phyloP scores from a whole-genome alignment of 371 early-diverging fungal species.

The Saksenaea oblongispora region DNA sequence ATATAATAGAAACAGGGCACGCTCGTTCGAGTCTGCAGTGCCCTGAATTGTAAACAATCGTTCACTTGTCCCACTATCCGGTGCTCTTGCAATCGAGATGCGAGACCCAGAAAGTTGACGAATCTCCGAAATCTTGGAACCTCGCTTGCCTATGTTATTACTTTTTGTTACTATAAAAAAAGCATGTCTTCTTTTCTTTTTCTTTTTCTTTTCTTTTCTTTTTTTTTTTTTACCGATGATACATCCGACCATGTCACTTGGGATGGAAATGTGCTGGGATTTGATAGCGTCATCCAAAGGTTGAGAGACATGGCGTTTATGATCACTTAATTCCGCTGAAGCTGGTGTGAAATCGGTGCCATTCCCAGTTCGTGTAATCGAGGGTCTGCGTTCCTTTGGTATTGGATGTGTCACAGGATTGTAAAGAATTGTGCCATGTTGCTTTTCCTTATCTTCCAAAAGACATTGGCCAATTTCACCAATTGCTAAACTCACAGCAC shows the following conservation, averaged over 20 bases:
- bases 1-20: constrained; percentile 81
- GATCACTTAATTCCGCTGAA: constrained; percentile 34
- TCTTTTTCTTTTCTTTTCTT: neutral
- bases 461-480: constrained; percentile 60
- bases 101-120: constrained; percentile 80
- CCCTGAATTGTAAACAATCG: constrained; percentile 86
- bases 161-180: too few species aligned
- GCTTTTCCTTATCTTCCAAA: constrained; percentile 50
- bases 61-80: constrained; percentile 67
- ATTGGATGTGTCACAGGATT: constrained; percentile 25
- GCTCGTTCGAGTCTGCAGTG: constrained; percentile 77
- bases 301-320: constrained; percentile 30
- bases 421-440: constrained; percentile 47
- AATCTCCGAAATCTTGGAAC: constrained; percentile 86
- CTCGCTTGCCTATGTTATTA: constrained; percentile 52
- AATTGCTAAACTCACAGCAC: constrained; percentile 74
- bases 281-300: constrained; percentile 46
- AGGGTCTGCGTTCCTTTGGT: constrained; percentile 36
- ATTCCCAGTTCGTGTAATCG: constrained; percentile 62
- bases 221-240: constrained; percentile 75
- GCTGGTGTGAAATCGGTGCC: constrained; percentile 45
- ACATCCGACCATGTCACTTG: constrained; percentile 92
- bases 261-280: constrained; percentile 86
- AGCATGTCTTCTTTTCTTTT: too few species aligned
- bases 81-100: constrained; percentile 75